Evolutionary conservation across 2,329 filamentous ascomycete genomes (phyloP), one percentile per base, ranked within the genome.

Genomic region (Cephalotrichum gorgonifer): DNA sequence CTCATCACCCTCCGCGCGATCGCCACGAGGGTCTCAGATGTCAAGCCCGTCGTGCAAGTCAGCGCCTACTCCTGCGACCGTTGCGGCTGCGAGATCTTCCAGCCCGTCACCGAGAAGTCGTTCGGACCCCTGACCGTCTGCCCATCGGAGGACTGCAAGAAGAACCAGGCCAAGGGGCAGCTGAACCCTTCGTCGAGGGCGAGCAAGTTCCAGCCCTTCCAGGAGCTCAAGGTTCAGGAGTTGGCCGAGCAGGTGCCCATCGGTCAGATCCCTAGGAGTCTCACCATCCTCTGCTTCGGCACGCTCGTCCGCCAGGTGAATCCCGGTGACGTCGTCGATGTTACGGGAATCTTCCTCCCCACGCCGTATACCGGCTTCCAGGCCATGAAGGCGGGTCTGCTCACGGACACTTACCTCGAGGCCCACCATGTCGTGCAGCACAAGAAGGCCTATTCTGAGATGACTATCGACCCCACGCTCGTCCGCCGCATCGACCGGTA

Each of bases 201-300:
- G 0, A 96, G 90, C 47, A 98, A 97, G 61, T 98, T 97, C 62
- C 71, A 95, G 60, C 89, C 93, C 3, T 98, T 98, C 72, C 93
- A 98, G 66, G 93, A 98, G 67, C 82, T 97, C 67, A 97, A 97
- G 71, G 89, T 98, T 50, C 93, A 98, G 67, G 93, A 98, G 64
- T 88, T 97, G 81, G 89, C 93, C n/a, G 93, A 98, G 64, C 93
- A 98, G 65, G 93, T 98, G 0, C 93, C 93, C 7, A 94, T 98
- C 54, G 93, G 93, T 46, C 93, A 98, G 63, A 98, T 98, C 58
- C 93, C 93, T 28, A 81, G 93, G 51, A 88, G 88, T 50, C 71
- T 98, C 54, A 97, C 91, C 0, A 73, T 98, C 22, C 79, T 95
- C 59, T 95, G 89, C 66, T 85, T 94, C 61, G 93, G 93, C 52